These are phyloP conservation scores for Cytospora mali DNA, from an alignment of 2,329 filamentous ascomycete species.

Conservation along the genomic window DNA sequence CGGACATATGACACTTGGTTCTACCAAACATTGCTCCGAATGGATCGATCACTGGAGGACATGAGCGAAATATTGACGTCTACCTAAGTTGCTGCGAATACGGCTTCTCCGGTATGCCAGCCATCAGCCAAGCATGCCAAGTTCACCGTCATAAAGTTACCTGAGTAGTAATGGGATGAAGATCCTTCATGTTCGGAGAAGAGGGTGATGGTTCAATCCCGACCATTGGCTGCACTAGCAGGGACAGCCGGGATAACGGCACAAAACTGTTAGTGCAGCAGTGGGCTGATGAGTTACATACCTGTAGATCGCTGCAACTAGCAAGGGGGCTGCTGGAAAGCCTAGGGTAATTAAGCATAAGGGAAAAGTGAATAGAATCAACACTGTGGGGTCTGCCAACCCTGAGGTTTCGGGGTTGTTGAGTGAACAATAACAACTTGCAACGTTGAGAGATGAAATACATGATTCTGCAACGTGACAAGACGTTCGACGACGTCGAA, in stretches of 20 bases:
- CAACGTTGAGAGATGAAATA: too few species aligned
- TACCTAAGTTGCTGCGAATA: neutral
- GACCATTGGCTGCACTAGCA: neutral
- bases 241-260: neutral
- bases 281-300: neutral
- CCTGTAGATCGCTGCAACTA: neutral
- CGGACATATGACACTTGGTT: neutral
- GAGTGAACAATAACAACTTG: neutral
- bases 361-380: neutral
- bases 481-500: too few species aligned
- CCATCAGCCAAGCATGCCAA: neutral
- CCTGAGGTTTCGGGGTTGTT: neutral
- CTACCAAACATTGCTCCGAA: too few species aligned
- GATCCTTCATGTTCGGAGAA: neutral
- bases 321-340: neutral
- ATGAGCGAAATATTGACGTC: too few species aligned
- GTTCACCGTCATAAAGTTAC: neutral
- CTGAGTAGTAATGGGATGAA: neutral
- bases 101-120: neutral
- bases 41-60: too few species aligned
- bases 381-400: neutral
- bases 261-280: neutral
- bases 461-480: too few species aligned
- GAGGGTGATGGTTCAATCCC: neutral
- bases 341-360: constrained; percentile 1